phyloP scores from a whole-genome alignment of 495 filamentous ascomycete species.

The Penicillium mononematosum region DNA sequence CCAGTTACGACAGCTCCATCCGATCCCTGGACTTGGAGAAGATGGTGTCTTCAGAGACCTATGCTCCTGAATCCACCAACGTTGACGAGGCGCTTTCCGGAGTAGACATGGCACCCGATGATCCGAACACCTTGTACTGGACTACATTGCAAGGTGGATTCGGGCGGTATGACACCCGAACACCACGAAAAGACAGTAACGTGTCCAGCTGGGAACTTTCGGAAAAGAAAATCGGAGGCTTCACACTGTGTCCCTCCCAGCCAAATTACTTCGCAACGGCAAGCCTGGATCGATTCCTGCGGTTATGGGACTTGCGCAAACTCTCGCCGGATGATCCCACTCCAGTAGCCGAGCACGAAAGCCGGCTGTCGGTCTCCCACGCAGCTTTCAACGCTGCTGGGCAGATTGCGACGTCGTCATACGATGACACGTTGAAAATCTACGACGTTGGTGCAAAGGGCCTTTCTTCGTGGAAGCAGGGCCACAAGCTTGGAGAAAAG shows the following conservation, averaged over 20 bases:
- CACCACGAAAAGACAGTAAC: slow-evolving; percentile 44
- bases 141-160: slow-evolving; percentile 79
- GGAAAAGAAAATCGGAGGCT: slow-evolving; percentile 95
- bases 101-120: slow-evolving; percentile 68
- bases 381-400: slow-evolving; percentile 82
- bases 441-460: slow-evolving; percentile 69
- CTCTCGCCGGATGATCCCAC: slow-evolving; percentile 61
- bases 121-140: slow-evolving; percentile 79
- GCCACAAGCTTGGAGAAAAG: slow-evolving; percentile 55
- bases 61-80: slow-evolving; percentile 64
- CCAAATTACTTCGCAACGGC: slow-evolving; percentile 87
- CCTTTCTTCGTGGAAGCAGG: slow-evolving; percentile 56
- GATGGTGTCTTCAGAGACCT: slow-evolving; percentile 73
- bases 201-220: slow-evolving; percentile 70
- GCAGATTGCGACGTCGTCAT: slow-evolving; percentile 84
- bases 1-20: slow-evolving; percentile 93
- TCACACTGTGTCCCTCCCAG: slow-evolving; percentile 72
- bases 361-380: slow-evolving; percentile 81
- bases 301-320: slow-evolving; percentile 91
- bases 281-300: slow-evolving; percentile 82
- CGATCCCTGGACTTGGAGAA: slow-evolving; percentile 82
- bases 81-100: slow-evolving; percentile 78
- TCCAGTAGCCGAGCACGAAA: slow-evolving; percentile 77
- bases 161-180: slow-evolving; percentile 74
- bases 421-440: slow-evolving; percentile 94